Evolutionary conservation across 2,329 filamentous ascomycete species (phyloP), one percentile per base, ranked within the genome.

Genomic region (Venturia effusa): DNA sequence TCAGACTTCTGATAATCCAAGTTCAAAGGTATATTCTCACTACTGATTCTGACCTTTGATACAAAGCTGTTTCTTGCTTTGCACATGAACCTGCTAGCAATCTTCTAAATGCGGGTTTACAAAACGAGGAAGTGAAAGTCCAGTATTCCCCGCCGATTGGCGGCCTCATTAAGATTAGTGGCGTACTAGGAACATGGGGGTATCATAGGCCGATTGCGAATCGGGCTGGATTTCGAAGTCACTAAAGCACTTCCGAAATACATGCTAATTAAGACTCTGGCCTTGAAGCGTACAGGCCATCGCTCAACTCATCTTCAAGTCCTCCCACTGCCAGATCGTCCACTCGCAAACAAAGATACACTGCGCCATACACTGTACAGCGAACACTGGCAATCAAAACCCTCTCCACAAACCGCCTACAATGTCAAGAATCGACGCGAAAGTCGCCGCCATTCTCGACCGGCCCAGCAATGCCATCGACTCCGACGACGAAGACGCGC

Each of bases 401-500:
- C 4, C 32, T 30, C 27, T 7, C 6, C 2, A 34, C 8, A 10
- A 48, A 48, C n/a, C 43, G n/a, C 43, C 15, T 27, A 61, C 8
- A 13, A 65, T 65, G 64, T 45, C 64, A 22, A 70, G 73, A 55
- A 68, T 84, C 63, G 81, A 84, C 70, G 69, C 78, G 55, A 77
- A 78, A 66, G 81, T 83, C 40, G 81, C 81, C 55, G 73, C 73
- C 34, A 70, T 83, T 27, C 75, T 84, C 37, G 81, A 81, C 70
- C 70, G 71, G 57, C 64, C 62, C 10, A 40, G 40, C 69, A 76
- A 65, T 71, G 73, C 41, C 34, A 72, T 75, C 66, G 80, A 81
- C 67, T 78, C 78, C 5, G 82, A 84, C 66, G 81, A 84, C 70
- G 81, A 84, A 70, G 84, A 86, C 69, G 82, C 81, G 57, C 78